phyloP scores from a whole-genome alignment of 2,329 filamentous ascomycete genomes.

The Stenocarpella maydis region DNA sequence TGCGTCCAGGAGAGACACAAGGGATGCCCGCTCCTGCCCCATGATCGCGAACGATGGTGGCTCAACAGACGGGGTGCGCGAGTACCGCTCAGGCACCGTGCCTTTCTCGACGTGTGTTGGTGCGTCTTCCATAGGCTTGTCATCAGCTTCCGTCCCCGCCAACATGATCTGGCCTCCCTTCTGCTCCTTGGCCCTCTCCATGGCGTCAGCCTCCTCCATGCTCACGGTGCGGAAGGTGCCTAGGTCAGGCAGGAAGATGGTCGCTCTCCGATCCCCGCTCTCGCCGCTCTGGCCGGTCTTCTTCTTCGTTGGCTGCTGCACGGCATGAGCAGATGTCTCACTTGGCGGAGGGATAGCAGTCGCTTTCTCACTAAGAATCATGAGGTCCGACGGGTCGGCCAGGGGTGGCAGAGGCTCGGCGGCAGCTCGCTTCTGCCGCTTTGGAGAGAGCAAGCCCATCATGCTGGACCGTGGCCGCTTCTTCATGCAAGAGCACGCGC shows the following conservation, averaged over 20 bases:
- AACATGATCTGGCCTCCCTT: conserved; percentile 39
- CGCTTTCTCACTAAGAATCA: conserved; percentile 51
- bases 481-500: conserved; percentile 69
- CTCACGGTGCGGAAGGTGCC: conserved; percentile 70
- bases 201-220: conserved; percentile 58
- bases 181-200: conserved; percentile 45
- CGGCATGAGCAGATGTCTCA: conserved; percentile 41
- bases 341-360: conserved; percentile 41
- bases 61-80: conserved; percentile 69
- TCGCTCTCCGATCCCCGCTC: conserved; percentile 39
- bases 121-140: conserved; percentile 35
- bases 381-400: conserved; percentile 51
- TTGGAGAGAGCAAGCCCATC: conserved; percentile 39
- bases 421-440: conserved; percentile 46
- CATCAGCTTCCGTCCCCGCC: conserved; percentile 38
- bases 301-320: conserved; percentile 44
- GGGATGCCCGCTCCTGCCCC: conserved; percentile 62
- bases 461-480: conserved; percentile 45
- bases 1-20: conserved; percentile 68
- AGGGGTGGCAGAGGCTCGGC: conserved; percentile 45
- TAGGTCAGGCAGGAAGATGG: conserved; percentile 67
- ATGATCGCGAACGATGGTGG: conserved; percentile 66
- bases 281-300: conserved; percentile 44
- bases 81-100: conserved; percentile 48
- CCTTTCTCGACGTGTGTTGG: neutral